These are phyloP conservation scores for Epichloe uncinata DNA, from an alignment of 2,329 filamentous ascomycete genomes.

Conservation along the genomic window DNA sequence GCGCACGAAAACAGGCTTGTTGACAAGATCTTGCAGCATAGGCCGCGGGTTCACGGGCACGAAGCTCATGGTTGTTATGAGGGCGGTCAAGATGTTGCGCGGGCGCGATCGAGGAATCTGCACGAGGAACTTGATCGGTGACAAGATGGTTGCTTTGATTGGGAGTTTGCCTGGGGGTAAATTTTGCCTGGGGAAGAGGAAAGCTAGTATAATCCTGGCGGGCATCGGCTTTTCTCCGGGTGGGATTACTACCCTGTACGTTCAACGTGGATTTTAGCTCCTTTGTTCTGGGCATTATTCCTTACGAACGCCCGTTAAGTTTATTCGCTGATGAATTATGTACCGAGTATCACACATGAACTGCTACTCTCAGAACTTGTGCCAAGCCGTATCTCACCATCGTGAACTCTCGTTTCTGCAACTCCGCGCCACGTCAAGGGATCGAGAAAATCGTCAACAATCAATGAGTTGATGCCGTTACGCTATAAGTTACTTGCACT, in stretches of 20 bases:
- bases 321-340: too few relatives aligned
- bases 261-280: too few relatives aligned
- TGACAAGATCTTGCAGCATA: conserved; percentile 86
- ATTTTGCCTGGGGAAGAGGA: neutral
- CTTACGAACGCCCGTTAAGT: too few relatives aligned
- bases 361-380: too few relatives aligned
- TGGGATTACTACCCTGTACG: conserved; percentile 1
- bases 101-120: neutral
- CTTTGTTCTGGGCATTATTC: too few relatives aligned
- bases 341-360: too few relatives aligned
- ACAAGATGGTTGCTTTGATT: neutral
- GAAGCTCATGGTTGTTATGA: conserved; percentile 38
- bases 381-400: too few relatives aligned
- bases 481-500: too few relatives aligned
- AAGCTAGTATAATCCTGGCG: too few relatives aligned
- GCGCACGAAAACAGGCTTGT: conserved; percentile 80
- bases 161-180: neutral
- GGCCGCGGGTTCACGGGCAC: conserved; percentile 94
- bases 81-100: neutral
- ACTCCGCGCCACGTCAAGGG: too few relatives aligned
- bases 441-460: too few relatives aligned
- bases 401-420: too few relatives aligned
- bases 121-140: neutral
- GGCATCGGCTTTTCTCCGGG: conserved; percentile 4
- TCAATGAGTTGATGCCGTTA: neutral